Conservation (phyloP, 179 eudicot species). For the Silene vulgaris region DNA sequence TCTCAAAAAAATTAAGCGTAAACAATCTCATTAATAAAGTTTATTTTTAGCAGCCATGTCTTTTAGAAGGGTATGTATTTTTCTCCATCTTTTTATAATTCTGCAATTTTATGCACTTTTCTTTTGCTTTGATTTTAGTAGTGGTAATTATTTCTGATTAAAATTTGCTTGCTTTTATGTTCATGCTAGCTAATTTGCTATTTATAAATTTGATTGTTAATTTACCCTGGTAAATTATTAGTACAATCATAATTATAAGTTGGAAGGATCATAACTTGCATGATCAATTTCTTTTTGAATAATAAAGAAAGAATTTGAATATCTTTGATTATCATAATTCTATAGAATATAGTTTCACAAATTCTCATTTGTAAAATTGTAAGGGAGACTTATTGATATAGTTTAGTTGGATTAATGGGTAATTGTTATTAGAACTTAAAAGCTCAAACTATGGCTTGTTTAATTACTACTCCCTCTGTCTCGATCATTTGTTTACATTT, state of each 20-base stretch:
- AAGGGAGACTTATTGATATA: no score
- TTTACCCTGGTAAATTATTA: background rate
- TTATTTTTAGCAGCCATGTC: slow-evolving; percentile 21
- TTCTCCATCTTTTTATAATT: background rate
- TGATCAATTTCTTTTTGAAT: no score
- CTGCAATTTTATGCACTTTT: background rate
- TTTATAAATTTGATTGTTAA: background rate
- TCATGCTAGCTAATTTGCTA: background rate
- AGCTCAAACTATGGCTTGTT: no score
- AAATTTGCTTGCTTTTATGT: slow-evolving; percentile 16
- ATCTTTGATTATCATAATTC: no score
- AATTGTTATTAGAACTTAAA: no score
- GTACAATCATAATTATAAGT: background rate
- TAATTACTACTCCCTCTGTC: no score
- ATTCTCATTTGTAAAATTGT: no score
- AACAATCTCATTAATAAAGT: background rate
- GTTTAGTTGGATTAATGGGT: no score
- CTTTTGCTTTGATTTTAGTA: background rate
- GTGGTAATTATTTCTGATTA: background rate
- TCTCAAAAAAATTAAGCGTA: background rate
- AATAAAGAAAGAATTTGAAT: no score
- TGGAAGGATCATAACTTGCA: no score
- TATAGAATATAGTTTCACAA: no score
- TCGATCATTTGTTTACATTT: no score
- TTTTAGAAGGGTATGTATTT: slow-evolving; percentile 29